Conservation (phyloP, 176 grass and related monocot species). For the Cymbopogon citratus region DNA sequence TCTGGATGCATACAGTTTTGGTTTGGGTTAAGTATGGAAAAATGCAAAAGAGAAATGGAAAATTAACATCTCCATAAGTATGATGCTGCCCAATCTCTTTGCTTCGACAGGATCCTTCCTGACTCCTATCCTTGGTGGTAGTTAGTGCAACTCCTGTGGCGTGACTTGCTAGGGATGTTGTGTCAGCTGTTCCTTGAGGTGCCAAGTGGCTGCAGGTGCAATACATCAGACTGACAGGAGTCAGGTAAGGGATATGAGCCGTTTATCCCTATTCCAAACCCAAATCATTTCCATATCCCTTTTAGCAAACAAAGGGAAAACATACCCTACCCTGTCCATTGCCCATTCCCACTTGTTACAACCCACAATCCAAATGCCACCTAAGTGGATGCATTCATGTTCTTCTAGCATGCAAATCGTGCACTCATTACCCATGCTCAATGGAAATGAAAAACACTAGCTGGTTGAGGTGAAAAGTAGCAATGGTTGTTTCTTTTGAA, state of each 20-base stretch:
- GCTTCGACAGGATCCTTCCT: not conserved
- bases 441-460: conserved; percentile 19
- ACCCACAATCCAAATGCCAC: not conserved
- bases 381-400: conserved; percentile 3
- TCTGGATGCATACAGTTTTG: not conserved
- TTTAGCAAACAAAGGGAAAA: not conserved
- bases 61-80: not conserved
- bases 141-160: not conserved
- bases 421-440: conserved; percentile 43
- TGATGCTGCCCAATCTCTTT: not conserved
- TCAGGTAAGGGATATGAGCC: not conserved
- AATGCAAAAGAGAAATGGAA: not conserved
- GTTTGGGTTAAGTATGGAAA: not conserved
- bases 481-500: conserved; percentile 40
- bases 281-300: not conserved
- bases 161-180: not conserved
- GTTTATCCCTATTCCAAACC: not conserved
- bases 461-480: conserved; percentile 43
- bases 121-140: not conserved
- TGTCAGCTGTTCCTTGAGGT: not conserved
- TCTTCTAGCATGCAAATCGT: conserved; percentile 1
- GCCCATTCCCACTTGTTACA: not conserved
- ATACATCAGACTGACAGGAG: not conserved
- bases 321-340: not conserved
- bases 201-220: not conserved